These are phyloP conservation scores for Coffea humblotiana DNA, from an alignment of 305 asterid species.

Conservation along the genomic window DNA sequence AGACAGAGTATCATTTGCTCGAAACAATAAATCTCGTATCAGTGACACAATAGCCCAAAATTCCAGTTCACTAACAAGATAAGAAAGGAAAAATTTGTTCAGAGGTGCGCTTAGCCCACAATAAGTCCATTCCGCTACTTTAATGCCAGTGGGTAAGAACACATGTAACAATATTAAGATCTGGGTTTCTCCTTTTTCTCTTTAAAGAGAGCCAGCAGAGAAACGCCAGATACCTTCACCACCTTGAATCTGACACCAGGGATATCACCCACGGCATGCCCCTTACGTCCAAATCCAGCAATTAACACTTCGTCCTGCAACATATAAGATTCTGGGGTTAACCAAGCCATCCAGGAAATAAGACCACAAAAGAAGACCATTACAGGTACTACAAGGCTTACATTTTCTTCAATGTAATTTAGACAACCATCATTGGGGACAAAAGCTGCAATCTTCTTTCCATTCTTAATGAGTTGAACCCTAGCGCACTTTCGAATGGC, in stretches of 20 bases:
- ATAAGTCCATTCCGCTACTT: slow-evolving; percentile 14
- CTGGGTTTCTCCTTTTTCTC: slow-evolving; percentile 73
- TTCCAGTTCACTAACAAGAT: slow-evolving; percentile 19
- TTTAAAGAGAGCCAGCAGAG: slow-evolving; percentile 64
- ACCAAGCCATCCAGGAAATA: background rate
- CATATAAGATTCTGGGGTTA: background rate
- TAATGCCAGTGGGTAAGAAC: background rate
- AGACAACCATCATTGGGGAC: slow-evolving; percentile 68
- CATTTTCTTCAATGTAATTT: slow-evolving; percentile 63
- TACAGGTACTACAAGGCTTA: slow-evolving; percentile 22
- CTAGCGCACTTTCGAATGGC: slow-evolving; percentile 69
- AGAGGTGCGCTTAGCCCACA: slow-evolving; percentile 9
- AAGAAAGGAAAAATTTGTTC: slow-evolving; percentile 14
- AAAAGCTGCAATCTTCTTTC: slow-evolving; percentile 66
- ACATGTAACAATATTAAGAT: slow-evolving; percentile 32
- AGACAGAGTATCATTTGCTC: background rate
- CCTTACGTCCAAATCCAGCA: slow-evolving; percentile 82
- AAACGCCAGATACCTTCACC: slow-evolving; percentile 73
- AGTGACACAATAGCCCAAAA: slow-evolving; percentile 16
- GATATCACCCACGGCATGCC: slow-evolving; percentile 79
- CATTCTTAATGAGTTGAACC: slow-evolving; percentile 60
- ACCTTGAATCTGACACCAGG: slow-evolving; percentile 77
- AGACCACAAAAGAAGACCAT: background rate
- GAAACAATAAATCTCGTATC: background rate
- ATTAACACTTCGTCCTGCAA: slow-evolving; percentile 71